Base-by-base conservation (phyloP, 1,139 yeast species). In the Magnusiomyces sp. region DNA sequence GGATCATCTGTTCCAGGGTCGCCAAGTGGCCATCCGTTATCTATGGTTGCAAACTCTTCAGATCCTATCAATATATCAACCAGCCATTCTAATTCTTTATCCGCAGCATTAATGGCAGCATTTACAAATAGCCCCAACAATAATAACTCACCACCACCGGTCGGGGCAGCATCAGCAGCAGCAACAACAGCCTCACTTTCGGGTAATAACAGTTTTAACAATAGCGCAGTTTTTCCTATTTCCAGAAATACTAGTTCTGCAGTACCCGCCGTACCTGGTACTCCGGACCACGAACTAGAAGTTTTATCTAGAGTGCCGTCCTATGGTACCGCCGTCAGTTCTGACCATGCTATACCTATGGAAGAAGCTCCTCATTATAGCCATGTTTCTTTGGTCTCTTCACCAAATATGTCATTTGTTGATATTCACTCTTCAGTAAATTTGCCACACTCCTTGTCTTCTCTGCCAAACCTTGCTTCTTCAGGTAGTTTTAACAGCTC, bases 251-350 rank as follows among this genome's bases (percentile, higher is more conserved):
- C 6, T 7, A 5, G 6, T 23, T 5, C 29, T 23, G 7, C 29
- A 7, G 29, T 23, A 23, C 29, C 29, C 4, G 29, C 11, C 9
- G 11, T 31, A 42, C 19, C 50, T 2, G 39, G 23, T 40, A 20
- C 14, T 27, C 31, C 13, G 13, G 31, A 39, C 7, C 19, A 19
- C 41, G 39, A 74, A 76, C 53, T 59, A 74, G 66, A 67, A 5
- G 66, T 70, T 2, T 62, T 89, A 56, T 79, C 83, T 14, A 70
- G 79, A 51, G 95, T 89, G 2, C 97, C 97, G 0, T 80, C 95
- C 0, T 90, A 90, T 65, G 75, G 76, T 9, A 82, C 87, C 43
- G 97, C 97, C 2, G 47, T 69, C 32, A 57, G 56, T 43, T 46
- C 53, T 13, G 64, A 59, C 47, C 56, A 53, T 43, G 62, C 56